phyloP scores from a whole-genome alignment of 2,329 filamentous ascomycete species.

The Furcasterigmium furcatum region DNA sequence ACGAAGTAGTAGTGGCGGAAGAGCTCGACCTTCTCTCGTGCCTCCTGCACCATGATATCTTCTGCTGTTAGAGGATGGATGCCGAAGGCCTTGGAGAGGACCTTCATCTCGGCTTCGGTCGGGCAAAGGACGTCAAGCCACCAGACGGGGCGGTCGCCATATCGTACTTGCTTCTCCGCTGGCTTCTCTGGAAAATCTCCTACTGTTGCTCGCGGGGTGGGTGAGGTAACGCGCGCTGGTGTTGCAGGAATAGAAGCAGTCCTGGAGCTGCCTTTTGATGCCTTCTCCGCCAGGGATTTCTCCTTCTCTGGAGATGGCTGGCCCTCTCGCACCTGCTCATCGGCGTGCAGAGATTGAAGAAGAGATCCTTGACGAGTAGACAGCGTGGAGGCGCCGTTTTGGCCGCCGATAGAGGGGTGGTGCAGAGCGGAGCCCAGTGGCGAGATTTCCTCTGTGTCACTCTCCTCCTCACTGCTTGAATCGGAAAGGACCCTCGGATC shows the following conservation, averaged over 20 bases:
- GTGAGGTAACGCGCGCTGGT: constrained; percentile 39
- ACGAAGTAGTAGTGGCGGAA: constrained; percentile 99
- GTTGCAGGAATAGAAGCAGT: constrained; percentile 43
- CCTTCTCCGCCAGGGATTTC: constrained; percentile 12
- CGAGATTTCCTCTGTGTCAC: constrained; percentile 3
- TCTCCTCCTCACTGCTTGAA: constrained; percentile 49
- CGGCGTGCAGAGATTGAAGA: constrained; percentile 21
- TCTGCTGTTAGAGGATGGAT: constrained; percentile 95
- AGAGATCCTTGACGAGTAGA: constrained; percentile 46
- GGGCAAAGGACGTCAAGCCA: constrained; percentile 93
- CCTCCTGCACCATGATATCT: constrained; percentile 96
- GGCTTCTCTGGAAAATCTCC: constrained; percentile 24
- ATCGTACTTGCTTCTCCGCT: constrained; percentile 45
- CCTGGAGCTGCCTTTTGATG: constrained; percentile 23
- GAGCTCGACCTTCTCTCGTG: constrained; percentile 94
- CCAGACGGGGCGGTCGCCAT: constrained; percentile 87
- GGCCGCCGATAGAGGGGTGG: constrained; percentile 18
- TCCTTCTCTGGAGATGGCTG: background rate
- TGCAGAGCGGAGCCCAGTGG: constrained; percentile 9
- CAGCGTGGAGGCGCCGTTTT: constrained; percentile 38
- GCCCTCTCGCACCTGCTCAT: constrained; percentile 3
- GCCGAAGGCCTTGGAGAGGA: constrained; percentile 86
- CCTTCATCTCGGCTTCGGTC: constrained; percentile 93
- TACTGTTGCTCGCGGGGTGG: constrained; percentile 21
- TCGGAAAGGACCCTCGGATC: constrained; percentile 76